phyloP scores from a whole-genome alignment of 129 eudicot genomes.

The Tagetes patula region DNA sequence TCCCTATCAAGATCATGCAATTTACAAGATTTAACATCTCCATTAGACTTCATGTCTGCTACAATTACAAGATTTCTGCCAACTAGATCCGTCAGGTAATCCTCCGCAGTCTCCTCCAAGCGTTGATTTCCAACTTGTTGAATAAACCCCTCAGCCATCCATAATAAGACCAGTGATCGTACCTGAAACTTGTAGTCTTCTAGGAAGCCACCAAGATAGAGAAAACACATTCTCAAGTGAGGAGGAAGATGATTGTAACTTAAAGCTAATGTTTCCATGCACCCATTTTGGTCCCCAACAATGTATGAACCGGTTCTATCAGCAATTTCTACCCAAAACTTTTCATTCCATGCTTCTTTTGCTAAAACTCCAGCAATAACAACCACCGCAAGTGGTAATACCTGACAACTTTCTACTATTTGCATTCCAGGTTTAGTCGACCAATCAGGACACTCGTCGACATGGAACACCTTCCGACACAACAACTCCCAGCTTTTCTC shows the following conservation, averaged over 20 bases:
- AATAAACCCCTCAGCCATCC: slow-evolving; percentile 47
- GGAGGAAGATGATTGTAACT: slow-evolving; percentile 26
- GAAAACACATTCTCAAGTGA: neutral
- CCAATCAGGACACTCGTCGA: neutral
- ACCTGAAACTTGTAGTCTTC: neutral
- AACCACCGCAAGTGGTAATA: slow-evolving; percentile 36
- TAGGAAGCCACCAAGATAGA: neutral
- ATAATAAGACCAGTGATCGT: slow-evolving; percentile 16
- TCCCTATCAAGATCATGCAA: slow-evolving; percentile 33
- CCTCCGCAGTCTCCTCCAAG: slow-evolving; percentile 25
- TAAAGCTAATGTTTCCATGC: slow-evolving; percentile 4
- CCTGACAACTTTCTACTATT: slow-evolving; percentile 29
- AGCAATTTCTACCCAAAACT: slow-evolving; percentile 18
- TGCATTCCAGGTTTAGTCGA: slow-evolving; percentile 12
- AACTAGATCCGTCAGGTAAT: slow-evolving; percentile 18
- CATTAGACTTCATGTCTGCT: neutral
- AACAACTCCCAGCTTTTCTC: slow-evolving; percentile 26
- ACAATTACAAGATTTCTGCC: slow-evolving; percentile 11
- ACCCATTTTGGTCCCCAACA: neutral
- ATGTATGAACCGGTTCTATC: neutral
- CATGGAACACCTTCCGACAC: slow-evolving; percentile 17
- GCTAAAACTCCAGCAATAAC: slow-evolving; percentile 36
- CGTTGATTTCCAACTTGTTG: neutral
- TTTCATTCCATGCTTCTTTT: neutral
- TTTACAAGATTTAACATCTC: slow-evolving; percentile 3